Conservation (phyloP, 1,284 basidiomycete species). For the Apiotrichum gamsii region DNA sequence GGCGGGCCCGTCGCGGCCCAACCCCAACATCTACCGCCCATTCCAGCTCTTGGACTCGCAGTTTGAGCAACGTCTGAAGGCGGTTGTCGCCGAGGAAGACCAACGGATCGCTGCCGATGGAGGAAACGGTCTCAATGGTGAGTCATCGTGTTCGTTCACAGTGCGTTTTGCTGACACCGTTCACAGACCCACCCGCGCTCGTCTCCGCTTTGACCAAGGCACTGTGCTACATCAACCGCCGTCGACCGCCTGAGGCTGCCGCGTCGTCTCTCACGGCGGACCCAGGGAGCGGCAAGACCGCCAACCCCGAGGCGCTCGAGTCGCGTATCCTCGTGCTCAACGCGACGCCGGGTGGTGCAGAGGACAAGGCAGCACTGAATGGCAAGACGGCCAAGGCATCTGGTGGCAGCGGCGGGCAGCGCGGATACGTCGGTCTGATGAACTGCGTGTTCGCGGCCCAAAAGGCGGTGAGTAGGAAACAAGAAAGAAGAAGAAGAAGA, state of each 20-base stretch:
- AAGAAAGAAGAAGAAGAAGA: no score
- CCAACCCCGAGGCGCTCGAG: constrained; percentile 50
- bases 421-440: constrained; percentile 80
- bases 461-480: constrained; percentile 62
- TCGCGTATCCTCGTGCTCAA: constrained; percentile 86
- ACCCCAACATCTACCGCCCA: constrained; percentile 70
- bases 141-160: background rate
- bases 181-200: constrained; percentile 58
- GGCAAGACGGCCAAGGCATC: constrained; percentile 49
- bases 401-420: constrained; percentile 23
- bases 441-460: constrained; percentile 99
- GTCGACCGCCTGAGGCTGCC: constrained; percentile 51
- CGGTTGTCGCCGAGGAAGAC: constrained; percentile 59
- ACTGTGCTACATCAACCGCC: constrained; percentile 81
- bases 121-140: constrained; percentile 51
- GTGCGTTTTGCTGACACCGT: background rate
- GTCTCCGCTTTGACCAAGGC: constrained; percentile 84
- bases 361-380: constrained; percentile 8
- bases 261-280: constrained; percentile 16
- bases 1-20: constrained; percentile 37
- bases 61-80: constrained; percentile 62
- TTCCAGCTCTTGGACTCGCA: constrained; percentile 58
- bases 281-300: constrained; percentile 8
- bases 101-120: constrained; percentile 52
- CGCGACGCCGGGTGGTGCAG: constrained; percentile 60